phyloP scores from a whole-genome alignment of 805 yeast genomes.

The Nematodospora valgi region DNA sequence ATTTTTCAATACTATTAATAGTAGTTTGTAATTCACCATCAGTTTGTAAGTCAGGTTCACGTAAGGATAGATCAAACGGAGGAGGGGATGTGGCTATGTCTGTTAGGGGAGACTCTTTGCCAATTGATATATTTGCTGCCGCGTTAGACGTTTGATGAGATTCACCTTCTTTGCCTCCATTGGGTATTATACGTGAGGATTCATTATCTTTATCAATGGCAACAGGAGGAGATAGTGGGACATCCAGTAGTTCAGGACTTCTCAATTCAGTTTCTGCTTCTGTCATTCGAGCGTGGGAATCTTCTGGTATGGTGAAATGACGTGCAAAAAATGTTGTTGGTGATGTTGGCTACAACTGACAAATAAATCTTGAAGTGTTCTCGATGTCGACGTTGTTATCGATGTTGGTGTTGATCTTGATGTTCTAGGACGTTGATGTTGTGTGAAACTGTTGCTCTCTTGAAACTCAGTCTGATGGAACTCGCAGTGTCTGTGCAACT shows the following conservation, averaged over 20 bases:
- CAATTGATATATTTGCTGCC: conserved; percentile 8
- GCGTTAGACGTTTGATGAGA: neutral
- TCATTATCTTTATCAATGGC: neutral
- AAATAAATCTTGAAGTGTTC: too few species aligned
- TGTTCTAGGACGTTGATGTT: too few species aligned
- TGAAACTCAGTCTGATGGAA: too few species aligned
- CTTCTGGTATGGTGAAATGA: too few species aligned
- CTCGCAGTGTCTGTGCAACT: too few species aligned
- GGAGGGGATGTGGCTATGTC: conserved; percentile 42
- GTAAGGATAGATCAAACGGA: conserved; percentile 22
- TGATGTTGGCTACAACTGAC: too few species aligned
- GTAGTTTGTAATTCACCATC: conserved; percentile 3
- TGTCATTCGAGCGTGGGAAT: neutral
- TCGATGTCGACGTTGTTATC: too few species aligned
- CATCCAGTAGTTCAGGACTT: neutral
- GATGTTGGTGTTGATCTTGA: too few species aligned
- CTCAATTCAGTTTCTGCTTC: conserved; percentile 1
- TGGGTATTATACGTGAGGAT: neutral
- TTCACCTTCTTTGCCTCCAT: neutral
- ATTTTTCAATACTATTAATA: neutral
- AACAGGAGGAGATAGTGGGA: neutral
- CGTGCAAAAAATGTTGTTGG: too few species aligned
- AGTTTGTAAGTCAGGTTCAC: neutral
- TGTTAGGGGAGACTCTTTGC: conserved; percentile 38
- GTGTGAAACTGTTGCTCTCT: too few species aligned